Evolutionary conservation across 768 basidiomycete genomes (phyloP), one percentile per base, ranked within the genome.

Genomic region (Kwoniella sp.): DNA sequence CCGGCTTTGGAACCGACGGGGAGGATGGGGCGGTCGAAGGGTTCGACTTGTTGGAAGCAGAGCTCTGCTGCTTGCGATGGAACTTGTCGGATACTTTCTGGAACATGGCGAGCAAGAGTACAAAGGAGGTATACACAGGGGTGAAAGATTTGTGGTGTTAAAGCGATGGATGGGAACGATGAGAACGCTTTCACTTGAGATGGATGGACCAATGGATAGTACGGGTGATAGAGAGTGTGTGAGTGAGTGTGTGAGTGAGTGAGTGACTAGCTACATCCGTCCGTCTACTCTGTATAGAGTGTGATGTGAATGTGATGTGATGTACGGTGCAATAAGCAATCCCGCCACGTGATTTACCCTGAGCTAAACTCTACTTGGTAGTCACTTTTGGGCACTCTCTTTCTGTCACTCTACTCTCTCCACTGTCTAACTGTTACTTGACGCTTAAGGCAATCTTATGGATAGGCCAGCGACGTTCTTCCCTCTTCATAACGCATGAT

Each of bases 71-170:
- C 55, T 76, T 76, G 21, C 74, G 62, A 60, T 76, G 74, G 33
- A 76, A 69, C 54, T 73, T 73, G 67, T 73, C 74, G 12, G 72
- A 71, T 19, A 76, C 74, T 56, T 73, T 76, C 37, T 63, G 57
- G 62, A 76, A 76, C 74, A 76, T 76, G 49, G 19, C 2, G 26
- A 30, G 29, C 26, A 27, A 30, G 29, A 29, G 58, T 25, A 17
- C 21, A 44, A 30, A 22, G 36, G 56, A 27, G 36, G n/a, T 29
- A 47, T 57, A 47, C 56, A 57, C 56, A 57, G 22, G 36, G 40
- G 40, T 6, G 17, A 15, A 15, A 44, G 40, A 19, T 9, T 9
- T 10, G n/a, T n/a, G n/a, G n/a, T n/a, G n/a, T n/a, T n/a, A n/a
- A n/a, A n/a, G n/a, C n/a, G n/a, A n/a, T n/a, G n/a, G n/a, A n/a